These are phyloP conservation scores for Silene coronaria DNA, from an alignment of 179 eudicot species.

Conservation along the genomic window DNA sequence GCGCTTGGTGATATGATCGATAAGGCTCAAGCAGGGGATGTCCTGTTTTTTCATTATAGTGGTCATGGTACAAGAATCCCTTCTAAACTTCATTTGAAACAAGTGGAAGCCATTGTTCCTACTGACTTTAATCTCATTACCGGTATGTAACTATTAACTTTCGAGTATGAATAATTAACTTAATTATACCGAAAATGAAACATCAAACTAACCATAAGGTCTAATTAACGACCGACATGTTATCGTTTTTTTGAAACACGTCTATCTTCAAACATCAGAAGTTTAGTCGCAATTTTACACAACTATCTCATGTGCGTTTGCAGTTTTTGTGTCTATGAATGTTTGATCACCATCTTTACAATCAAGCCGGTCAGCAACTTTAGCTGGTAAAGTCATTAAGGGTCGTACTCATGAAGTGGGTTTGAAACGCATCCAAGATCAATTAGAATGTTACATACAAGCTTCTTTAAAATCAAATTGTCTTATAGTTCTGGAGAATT, in stretches of 20 bases:
- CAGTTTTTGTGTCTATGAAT: neutral
- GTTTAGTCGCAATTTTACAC: no score
- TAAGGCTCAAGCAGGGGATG: conserved; percentile 52
- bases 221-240: no score
- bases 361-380: no score
- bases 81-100: conserved; percentile 29
- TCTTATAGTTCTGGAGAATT: neutral
- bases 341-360: neutral
- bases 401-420: no score
- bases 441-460: neutral
- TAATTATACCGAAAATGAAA: no score
- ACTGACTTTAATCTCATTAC: conserved; percentile 72
- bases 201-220: no score
- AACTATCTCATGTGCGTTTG: no score
- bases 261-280: no score
- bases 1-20: conserved; percentile 49
- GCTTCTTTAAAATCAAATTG: neutral
- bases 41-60: conserved; percentile 65
- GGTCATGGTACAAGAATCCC: conserved; percentile 70
- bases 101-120: conserved; percentile 78
- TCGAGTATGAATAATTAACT: no score
- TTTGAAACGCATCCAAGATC: no score
- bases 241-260: no score
- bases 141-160: conserved; percentile 28
- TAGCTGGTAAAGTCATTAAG: no score